These are phyloP conservation scores for Sporothrix variecibatus DNA, from an alignment of 2,329 filamentous ascomycete species.

Conservation along the genomic window DNA sequence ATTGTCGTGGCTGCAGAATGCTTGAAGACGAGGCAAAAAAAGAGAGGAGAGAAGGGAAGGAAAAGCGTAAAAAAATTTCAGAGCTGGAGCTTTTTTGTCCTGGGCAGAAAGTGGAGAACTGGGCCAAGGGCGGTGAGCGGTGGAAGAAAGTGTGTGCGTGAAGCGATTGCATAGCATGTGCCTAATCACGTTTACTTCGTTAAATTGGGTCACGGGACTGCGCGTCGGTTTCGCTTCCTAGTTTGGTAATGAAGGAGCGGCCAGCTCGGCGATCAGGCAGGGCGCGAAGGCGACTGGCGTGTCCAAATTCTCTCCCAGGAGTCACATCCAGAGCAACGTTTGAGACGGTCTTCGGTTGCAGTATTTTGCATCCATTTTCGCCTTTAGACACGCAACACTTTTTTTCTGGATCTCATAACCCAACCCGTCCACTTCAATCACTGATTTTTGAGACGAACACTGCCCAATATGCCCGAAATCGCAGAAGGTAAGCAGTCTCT, in stretches of 20 bases:
- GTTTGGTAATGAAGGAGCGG: not conserved
- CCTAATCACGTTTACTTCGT: not conserved
- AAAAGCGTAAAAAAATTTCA: slow-evolving; percentile 27
- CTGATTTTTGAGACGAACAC: not conserved
- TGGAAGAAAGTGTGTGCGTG: slow-evolving; percentile 21
- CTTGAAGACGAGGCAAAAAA: not conserved
- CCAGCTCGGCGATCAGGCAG: not conserved
- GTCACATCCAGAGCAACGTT: slow-evolving; percentile 15
- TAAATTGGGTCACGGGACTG: slow-evolving; percentile 36
- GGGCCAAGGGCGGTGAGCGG: slow-evolving; percentile 31
- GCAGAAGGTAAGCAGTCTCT: slow-evolving; percentile 52
- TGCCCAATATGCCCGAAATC: slow-evolving; percentile 59
- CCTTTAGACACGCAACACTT: not conserved
- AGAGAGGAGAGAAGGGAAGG: slow-evolving; percentile 26
- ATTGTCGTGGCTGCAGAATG: not conserved
- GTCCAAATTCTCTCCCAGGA: not conserved
- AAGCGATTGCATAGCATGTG: not conserved
- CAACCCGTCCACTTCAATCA: not conserved
- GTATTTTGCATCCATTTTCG: not conserved
- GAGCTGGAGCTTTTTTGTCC: slow-evolving; percentile 30
- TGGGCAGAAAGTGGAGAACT: slow-evolving; percentile 11
- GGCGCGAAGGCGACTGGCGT: not conserved
- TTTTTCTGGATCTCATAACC: not conserved
- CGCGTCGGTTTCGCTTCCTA: slow-evolving; percentile 37
- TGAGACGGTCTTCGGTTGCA: not conserved